Evolutionary conservation across 345 rosid genomes (phyloP), one percentile per base, ranked within the genome.

Genomic region (Stellera chamaejasme): DNA sequence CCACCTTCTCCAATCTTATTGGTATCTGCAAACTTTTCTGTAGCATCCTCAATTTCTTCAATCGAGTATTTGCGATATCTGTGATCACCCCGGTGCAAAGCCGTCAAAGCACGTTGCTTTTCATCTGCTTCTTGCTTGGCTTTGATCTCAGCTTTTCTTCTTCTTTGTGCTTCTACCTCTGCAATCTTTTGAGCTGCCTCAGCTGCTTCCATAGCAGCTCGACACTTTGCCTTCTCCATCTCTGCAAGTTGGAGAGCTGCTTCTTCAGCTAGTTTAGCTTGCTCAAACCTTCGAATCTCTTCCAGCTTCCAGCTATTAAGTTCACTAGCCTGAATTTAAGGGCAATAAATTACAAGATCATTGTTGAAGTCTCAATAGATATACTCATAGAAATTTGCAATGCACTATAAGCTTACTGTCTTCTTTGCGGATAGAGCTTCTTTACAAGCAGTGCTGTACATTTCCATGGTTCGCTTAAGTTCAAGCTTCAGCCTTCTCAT

Each of bases 1-100:
- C 98, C 98, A 0, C 98, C 98, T 76, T 88, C 96, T 26, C 98
- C 98, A 48, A 91, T 79, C 66, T 83, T 88, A 51, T 63, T 78
- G 10, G 68, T 32, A 13, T 57, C 64, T 8, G 83, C 44, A 50
- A 87, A 91, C 3, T 51, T 66, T 1, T 72, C 71, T 15, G 96
- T 87, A 27, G 98, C 90, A 27, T 53, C 82, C 77, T 91, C 95
- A 2, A 91, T 83, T 69, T 91, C 95, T 42, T 82, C 83, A 7
- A 91, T 85, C 9, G 77, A 65, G 72, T 88, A 91, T 69, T 63
- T 91, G 71, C 94, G 75, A 58, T 87, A 87, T 27, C 91, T 73
- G 19, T 58, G 61, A 64, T 85, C 96, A 53, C 75, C 75, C 0
- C 85, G 69, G 50, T 77, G 82, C 59, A 85, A 73, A 54, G 89